These are phyloP conservation scores for Acacia confusa DNA, from an alignment of 306 rosid species.

Conservation along the genomic window DNA sequence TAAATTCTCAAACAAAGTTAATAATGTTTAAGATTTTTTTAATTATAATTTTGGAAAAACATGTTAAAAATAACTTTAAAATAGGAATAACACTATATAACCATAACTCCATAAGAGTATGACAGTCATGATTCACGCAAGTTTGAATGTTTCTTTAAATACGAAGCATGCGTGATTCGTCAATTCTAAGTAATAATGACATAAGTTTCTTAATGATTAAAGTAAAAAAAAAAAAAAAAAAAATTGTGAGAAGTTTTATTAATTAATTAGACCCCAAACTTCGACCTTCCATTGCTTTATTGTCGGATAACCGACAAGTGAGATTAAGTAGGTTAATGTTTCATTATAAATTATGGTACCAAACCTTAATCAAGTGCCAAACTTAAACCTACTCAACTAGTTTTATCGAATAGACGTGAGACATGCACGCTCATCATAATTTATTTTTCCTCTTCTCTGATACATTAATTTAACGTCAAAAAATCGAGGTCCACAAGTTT, in stretches of 20 bases:
- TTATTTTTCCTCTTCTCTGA: conserved; percentile 17
- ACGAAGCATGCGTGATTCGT: neutral
- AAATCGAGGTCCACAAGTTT: conserved; percentile 36
- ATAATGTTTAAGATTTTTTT: too few relatives aligned
- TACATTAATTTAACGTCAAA: neutral
- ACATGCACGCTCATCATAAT: conserved; percentile 14
- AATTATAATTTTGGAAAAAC: too few relatives aligned
- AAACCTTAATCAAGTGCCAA: neutral
- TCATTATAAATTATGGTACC: neutral
- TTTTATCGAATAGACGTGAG: conserved; percentile 10
- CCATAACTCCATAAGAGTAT: too few relatives aligned
- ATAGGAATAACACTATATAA: too few relatives aligned
- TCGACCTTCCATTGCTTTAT: neutral
- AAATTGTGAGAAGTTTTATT: neutral
- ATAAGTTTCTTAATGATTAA: neutral
- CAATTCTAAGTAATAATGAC: neutral
- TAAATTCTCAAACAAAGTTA: too few relatives aligned
- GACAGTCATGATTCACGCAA: neutral
- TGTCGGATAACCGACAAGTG: neutral
- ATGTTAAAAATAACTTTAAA: too few relatives aligned
- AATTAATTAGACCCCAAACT: neutral
- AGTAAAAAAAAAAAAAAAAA: neutral
- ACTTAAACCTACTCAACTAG: conserved; percentile 1
- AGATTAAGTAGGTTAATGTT: neutral
- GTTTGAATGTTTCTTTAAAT: too few relatives aligned